Evolutionary conservation across 495 filamentous ascomycete genomes (phyloP).

Genomic region (Penicillium pulvis): DNA sequence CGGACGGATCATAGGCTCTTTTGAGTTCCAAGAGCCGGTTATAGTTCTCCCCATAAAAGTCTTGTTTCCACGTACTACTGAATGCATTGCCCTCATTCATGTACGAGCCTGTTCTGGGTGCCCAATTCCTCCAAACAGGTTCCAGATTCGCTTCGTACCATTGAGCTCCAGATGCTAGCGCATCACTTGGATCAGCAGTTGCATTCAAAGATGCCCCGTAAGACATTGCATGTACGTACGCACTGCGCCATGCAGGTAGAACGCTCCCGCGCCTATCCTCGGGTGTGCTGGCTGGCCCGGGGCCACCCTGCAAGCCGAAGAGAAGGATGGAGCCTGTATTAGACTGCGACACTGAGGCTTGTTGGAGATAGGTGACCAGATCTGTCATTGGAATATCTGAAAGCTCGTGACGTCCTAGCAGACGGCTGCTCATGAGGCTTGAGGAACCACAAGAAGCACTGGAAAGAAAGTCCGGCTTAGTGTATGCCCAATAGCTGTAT

Average conservation of each 20-base stretch:
- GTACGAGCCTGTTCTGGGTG: neutral
- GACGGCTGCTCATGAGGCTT: conserved; percentile 23
- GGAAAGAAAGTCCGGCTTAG: neutral
- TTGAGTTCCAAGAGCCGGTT: neutral
- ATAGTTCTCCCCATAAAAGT: neutral
- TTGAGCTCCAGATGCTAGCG: neutral
- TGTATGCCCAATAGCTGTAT: conserved; percentile 8
- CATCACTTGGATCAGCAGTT: neutral
- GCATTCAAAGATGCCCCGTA: neutral
- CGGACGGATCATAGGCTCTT: neutral
- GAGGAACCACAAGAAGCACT: conserved; percentile 4
- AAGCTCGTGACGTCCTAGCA: conserved; percentile 26
- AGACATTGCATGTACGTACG: neutral
- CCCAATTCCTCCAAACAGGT: neutral
- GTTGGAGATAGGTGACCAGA: conserved; percentile 6
- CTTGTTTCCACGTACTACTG: neutral
- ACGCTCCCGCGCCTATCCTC: neutral
- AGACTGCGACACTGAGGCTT: neutral
- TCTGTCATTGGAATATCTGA: conserved; percentile 12
- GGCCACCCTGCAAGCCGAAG: neutral
- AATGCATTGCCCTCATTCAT: neutral
- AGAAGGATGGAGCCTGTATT: neutral
- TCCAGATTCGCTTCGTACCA: neutral
- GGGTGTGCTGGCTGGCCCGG: neutral
- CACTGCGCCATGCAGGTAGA: neutral